A percentile compares a stretch with the other conserved stretches of the same genome.
Evolutionary conservation across 2,329 filamentous ascomycete species (phyloP).

Genomic region (Uncinocarpus reesii): DNA sequence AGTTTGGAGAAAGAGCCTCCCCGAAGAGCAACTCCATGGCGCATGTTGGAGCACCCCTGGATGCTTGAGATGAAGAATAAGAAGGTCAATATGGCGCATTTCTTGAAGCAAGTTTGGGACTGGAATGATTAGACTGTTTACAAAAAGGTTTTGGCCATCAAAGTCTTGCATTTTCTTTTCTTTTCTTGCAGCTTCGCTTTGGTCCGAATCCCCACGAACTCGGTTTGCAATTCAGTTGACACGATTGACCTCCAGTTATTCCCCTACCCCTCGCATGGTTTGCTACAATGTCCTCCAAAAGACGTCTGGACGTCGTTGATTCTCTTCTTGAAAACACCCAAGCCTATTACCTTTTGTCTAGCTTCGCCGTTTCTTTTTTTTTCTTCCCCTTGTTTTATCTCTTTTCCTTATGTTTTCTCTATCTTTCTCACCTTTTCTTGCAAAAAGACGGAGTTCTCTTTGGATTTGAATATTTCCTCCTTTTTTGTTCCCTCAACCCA

Average conservation of each 20-base stretch:
- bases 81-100: conserved; percentile 94
- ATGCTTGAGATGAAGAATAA: conserved; percentile 93
- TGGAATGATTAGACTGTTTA: conserved; percentile 59
- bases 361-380: background rate
- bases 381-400: background rate
- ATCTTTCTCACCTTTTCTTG: background rate
- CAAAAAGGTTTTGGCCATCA: background rate
- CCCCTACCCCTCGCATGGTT: background rate
- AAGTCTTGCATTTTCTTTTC: background rate
- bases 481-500: background rate
- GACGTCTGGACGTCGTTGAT: conserved; percentile 6
- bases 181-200: background rate
- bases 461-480: background rate
- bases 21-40: conserved; percentile 86
- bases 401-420: background rate
- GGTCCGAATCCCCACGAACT: background rate
- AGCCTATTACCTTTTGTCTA: background rate
- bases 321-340: background rate
- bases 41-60: conserved; percentile 98
- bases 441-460: conserved; percentile 6
- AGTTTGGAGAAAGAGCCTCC: conserved; percentile 90
- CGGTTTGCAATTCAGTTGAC: background rate
- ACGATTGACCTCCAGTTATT: background rate
- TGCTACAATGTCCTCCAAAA: background rate
- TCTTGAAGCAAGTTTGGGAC: conserved; percentile 90